phyloP scores from a whole-genome alignment of 257 asterid genomes.

The Anisodus acutangulus region DNA sequence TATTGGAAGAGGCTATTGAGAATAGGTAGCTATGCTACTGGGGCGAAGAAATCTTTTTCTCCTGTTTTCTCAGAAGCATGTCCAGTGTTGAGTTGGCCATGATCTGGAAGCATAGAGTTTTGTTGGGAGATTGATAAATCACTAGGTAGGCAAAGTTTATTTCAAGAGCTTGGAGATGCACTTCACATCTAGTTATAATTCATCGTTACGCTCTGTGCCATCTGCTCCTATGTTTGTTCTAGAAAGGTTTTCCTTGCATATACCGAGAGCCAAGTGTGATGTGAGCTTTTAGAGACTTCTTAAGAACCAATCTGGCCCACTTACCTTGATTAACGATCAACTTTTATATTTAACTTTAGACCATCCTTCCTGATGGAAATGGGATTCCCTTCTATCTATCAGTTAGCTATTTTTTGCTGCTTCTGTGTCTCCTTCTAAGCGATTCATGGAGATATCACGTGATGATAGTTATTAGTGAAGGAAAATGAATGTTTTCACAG shows the following conservation, averaged over 20 bases:
- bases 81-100: neutral
- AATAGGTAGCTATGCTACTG: constrained; percentile 13
- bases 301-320: neutral
- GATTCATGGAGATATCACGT: neutral
- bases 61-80: constrained; percentile 11
- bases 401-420: neutral
- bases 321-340: neutral
- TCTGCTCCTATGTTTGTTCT: neutral
- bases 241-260: neutral
- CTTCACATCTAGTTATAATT: neutral
- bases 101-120: neutral
- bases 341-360: neutral
- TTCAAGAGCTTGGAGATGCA: too few relatives aligned
- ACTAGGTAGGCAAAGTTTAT: too few relatives aligned
- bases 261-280: neutral
- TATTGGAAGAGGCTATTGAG: neutral
- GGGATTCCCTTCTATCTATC: neutral
- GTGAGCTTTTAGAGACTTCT: neutral
- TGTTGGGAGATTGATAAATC: neutral
- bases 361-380: neutral
- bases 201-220: neutral
- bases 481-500: neutral
- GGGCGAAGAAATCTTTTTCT: neutral
- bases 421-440: neutral
- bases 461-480: neutral